Conservation (phyloP, 768 basidiomycete genomes). For the Podaxis sp. region DNA sequence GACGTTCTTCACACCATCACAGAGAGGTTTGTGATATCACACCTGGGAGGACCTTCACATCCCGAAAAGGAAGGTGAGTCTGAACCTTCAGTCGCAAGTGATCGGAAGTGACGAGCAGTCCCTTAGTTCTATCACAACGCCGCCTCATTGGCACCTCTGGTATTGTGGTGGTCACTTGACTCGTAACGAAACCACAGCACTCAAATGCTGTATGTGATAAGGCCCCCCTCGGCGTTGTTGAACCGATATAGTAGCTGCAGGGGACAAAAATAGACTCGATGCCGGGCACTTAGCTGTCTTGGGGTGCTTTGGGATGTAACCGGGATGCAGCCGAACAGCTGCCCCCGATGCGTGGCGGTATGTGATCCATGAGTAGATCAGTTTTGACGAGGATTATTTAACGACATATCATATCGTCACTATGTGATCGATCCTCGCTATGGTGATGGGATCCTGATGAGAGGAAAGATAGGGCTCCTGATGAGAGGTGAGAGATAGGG, state of each 20-base stretch:
- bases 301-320: not conserved
- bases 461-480: not conserved
- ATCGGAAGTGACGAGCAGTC: conserved; percentile 8
- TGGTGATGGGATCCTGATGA: not conserved
- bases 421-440: not conserved
- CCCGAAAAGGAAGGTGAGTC: conserved; percentile 4
- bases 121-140: conserved; percentile 11
- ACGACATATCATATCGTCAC: not conserved
- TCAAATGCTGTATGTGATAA: not conserved
- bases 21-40: conserved; percentile 12
- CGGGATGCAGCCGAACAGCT: not conserved
- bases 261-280: not conserved
- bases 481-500: not conserved
- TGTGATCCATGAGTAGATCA: not conserved
- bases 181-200: not conserved
- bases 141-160: conserved; percentile 1
- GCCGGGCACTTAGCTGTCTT: not conserved
- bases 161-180: conserved; percentile 1
- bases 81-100: not conserved
- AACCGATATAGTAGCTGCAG: not conserved
- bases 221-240: not conserved
- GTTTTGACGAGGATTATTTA: not conserved
- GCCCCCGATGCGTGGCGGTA: not conserved
- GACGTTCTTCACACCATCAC: conserved; percentile 12
- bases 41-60: conserved; percentile 3